Evolutionary conservation across 2,329 filamentous ascomycete genomes (phyloP), one percentile per base, ranked within the genome.

Genomic region (Colletotrichum acutatum): DNA sequence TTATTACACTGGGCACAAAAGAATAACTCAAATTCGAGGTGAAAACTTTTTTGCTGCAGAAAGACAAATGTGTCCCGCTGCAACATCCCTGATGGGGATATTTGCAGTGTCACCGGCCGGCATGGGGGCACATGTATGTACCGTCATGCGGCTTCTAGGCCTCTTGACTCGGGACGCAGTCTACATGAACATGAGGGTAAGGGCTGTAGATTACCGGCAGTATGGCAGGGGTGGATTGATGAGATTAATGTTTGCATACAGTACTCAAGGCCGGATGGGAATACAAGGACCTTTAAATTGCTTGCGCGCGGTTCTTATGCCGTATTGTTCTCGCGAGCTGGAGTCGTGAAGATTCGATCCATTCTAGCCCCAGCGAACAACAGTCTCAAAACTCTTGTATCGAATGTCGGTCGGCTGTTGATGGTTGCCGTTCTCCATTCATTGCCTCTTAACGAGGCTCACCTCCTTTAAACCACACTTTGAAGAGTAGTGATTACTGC

Each of bases 241-340:
- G 66, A 69, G 52, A 57, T 52, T 69, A 69, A 69, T 69, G 66
- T 57, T 64, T 69, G 66, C 66, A 69, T 69, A 64, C 19, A n/a
- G 16, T 49, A 2, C 37, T 42, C 37, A 19, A 42, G 66, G 46
- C 14, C 11, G 52, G 32, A 46, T 9, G 57, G 59, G 52, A 69
- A 64, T 69, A 69, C n/a, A 64, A 64, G 37, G 52, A 63, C 34
- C 59, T 58, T 68, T 68, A 56, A 58, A 69, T 69, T 24, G 34
- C 63, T 14, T 16, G 32, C 28, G 24, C 24, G 19, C 19, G n/a
- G 6, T 4, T 12, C 6, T 6, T 3, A 12, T 4, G 11, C n/a
- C 5, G n/a, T n/a, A 9, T 1, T 11, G 46, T 8, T 53, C 11
- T n/a, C 16, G 16, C 8, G 16, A 46, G 4, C 16, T 8, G 19